Evolutionary conservation across 768 basidiomycete genomes (phyloP).

Genomic region (Rhodotorula babjevae): DNA sequence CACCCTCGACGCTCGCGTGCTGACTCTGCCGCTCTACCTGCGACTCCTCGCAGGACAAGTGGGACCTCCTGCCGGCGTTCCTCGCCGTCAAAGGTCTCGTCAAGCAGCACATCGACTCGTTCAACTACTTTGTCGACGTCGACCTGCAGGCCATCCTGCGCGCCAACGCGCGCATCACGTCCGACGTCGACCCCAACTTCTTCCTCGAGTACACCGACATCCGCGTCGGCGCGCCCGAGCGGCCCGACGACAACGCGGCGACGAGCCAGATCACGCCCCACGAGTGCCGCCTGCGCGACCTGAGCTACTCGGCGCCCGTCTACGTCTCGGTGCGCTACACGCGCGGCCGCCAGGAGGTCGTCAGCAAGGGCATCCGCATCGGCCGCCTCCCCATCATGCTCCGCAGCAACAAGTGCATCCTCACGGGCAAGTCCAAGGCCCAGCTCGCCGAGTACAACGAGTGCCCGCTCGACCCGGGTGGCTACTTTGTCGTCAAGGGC

Average conservation of each 20-base stretch:
- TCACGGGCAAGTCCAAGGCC: slow-evolving; percentile 68
- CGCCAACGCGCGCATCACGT: slow-evolving; percentile 87
- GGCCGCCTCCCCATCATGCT: slow-evolving; percentile 95
- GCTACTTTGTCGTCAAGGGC: slow-evolving; percentile 97
- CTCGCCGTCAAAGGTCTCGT: slow-evolving; percentile 96
- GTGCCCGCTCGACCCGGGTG: slow-evolving; percentile 97
- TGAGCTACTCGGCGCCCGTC: slow-evolving; percentile 88
- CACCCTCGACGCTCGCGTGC: background rate
- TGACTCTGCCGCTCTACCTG: too few species aligned
- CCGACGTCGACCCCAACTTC: slow-evolving; percentile 88
- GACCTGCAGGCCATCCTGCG: slow-evolving; percentile 96
- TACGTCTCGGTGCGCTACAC: slow-evolving; percentile 93
- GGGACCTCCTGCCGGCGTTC: slow-evolving; percentile 93
- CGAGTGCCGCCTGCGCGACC: slow-evolving; percentile 92
- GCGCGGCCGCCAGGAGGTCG: slow-evolving; percentile 80
- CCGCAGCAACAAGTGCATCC: slow-evolving; percentile 85
- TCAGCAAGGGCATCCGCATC: slow-evolving; percentile 73
- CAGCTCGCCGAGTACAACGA: slow-evolving; percentile 92
- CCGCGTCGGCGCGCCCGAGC: slow-evolving; percentile 82
- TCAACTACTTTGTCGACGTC: slow-evolving; percentile 96
- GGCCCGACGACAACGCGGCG: slow-evolving; percentile 72
- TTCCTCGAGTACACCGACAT: slow-evolving; percentile 97
- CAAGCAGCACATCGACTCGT: slow-evolving; percentile 97
- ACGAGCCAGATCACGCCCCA: slow-evolving; percentile 86
- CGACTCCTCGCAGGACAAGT: slow-evolving; percentile 67